Evolutionary conservation across 2,329 filamentous ascomycete genomes (phyloP).

Genomic region (Talaromyces sp.): DNA sequence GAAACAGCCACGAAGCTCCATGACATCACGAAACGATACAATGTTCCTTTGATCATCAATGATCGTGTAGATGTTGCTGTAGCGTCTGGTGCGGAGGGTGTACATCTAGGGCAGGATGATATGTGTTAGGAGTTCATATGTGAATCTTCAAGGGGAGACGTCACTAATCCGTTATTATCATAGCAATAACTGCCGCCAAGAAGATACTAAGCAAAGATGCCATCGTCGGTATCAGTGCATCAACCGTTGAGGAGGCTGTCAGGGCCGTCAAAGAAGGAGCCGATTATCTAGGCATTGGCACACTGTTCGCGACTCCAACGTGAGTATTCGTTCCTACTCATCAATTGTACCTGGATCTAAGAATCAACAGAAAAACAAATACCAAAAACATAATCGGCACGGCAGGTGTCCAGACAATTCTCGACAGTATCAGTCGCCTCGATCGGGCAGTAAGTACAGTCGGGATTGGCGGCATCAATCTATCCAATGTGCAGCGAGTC

Average conservation of each 20-base stretch:
- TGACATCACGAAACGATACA: conserved; percentile 61
- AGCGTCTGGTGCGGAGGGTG: conserved; percentile 81
- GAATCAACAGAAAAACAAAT: conserved; percentile 68
- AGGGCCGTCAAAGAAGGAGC: conserved; percentile 72
- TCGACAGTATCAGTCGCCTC: conserved; percentile 56
- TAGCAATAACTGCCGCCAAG: conserved; percentile 56
- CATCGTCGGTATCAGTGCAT: conserved; percentile 88
- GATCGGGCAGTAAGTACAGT: conserved; percentile 53
- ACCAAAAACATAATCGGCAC: conserved; percentile 78
- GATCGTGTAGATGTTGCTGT: conserved; percentile 87
- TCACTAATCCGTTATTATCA: background rate
- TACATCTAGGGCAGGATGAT: conserved; percentile 94
- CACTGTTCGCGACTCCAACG: conserved; percentile 81
- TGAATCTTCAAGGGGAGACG: background rate
- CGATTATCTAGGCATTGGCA: conserved; percentile 87
- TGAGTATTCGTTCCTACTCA: conserved; percentile 43
- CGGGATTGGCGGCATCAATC: conserved; percentile 85
- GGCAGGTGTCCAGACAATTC: conserved; percentile 64
- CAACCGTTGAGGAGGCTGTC: conserved; percentile 68
- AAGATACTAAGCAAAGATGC: conserved; percentile 68
- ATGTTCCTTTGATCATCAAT: conserved; percentile 84
- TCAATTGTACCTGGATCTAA: background rate
- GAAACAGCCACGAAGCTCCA: conserved; percentile 70
- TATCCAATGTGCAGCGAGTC: conserved; percentile 69
- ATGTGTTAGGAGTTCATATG: conserved; percentile 55